Evolutionary conservation across 2,329 filamentous ascomycete species (phyloP).

Genomic region (Venturia aucupariae): DNA sequence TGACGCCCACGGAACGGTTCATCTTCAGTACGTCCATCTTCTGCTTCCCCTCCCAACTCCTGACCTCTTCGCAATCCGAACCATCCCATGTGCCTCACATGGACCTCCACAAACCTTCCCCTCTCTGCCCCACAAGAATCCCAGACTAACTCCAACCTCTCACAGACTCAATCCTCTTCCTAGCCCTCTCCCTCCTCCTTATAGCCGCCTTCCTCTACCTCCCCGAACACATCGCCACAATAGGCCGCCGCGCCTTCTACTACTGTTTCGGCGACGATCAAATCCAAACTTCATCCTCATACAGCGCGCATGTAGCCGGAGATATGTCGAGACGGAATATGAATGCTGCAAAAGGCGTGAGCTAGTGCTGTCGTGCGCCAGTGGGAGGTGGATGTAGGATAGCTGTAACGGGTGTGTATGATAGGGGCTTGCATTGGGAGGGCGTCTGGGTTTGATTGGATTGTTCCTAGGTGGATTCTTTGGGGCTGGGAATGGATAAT

Average conservation of each 20-base stretch:
- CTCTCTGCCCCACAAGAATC: too few species aligned
- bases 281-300: neutral
- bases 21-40: slow-evolving; percentile 64
- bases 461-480: neutral
- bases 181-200: slow-evolving; percentile 75
- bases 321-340: neutral
- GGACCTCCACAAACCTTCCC: too few species aligned
- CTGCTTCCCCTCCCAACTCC: slow-evolving; percentile 4
- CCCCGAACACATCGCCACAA: slow-evolving; percentile 76
- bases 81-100: neutral
- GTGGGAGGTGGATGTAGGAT: neutral
- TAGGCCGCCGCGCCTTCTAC: slow-evolving; percentile 82
- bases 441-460: neutral
- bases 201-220: slow-evolving; percentile 89
- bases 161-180: slow-evolving; percentile 91
- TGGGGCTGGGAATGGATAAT: neutral
- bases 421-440: neutral
- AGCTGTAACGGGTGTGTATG: neutral
- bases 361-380: neutral
- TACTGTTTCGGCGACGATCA: slow-evolving; percentile 72
- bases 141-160: too few species aligned
- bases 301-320: neutral
- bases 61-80: neutral
- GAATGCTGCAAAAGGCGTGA: neutral
- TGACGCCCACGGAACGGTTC: slow-evolving; percentile 91